Conservation (phyloP, 1,284 basidiomycete species). For the Heterobasidion irregulare region DNA sequence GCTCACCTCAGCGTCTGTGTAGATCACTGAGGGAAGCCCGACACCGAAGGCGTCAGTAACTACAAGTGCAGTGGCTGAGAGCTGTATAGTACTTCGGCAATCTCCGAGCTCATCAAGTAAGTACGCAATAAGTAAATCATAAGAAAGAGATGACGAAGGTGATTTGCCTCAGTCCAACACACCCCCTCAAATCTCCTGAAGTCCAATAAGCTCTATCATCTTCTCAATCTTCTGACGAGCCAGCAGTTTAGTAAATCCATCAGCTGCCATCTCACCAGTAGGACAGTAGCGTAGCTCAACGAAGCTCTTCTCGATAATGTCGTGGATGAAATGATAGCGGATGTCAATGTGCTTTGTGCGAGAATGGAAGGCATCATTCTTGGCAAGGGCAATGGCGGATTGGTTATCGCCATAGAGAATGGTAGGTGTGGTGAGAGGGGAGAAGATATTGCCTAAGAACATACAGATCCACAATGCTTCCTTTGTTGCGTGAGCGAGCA, state of each 20-base stretch:
- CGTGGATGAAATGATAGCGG: conserved; percentile 3
- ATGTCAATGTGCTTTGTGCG: conserved; percentile 4
- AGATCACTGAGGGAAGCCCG: too few species aligned
- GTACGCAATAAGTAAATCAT: too few species aligned
- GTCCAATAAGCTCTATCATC: background rate
- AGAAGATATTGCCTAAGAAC: conserved; percentile 10
- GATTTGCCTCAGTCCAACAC: background rate
- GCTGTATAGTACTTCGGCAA: too few species aligned
- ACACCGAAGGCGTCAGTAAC: too few species aligned
- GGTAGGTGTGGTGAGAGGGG: background rate
- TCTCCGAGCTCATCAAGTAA: too few species aligned
- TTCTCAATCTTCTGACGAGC: background rate
- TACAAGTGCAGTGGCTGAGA: too few species aligned
- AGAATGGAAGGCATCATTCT: background rate
- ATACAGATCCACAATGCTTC: conserved; percentile 16
- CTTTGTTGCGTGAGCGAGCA: conserved; percentile 11
- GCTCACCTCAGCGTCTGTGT: too few species aligned
- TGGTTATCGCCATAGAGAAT: background rate
- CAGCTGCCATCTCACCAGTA: background rate
- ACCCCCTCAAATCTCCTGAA: background rate
- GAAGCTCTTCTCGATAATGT: background rate
- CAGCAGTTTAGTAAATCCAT: background rate
- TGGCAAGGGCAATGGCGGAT: background rate
- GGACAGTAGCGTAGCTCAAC: background rate
- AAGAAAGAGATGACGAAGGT: background rate